These are phyloP conservation scores for Naganishia vishniacii DNA, from an alignment of 768 basidiomycete genomes.

Conservation along the genomic window DNA sequence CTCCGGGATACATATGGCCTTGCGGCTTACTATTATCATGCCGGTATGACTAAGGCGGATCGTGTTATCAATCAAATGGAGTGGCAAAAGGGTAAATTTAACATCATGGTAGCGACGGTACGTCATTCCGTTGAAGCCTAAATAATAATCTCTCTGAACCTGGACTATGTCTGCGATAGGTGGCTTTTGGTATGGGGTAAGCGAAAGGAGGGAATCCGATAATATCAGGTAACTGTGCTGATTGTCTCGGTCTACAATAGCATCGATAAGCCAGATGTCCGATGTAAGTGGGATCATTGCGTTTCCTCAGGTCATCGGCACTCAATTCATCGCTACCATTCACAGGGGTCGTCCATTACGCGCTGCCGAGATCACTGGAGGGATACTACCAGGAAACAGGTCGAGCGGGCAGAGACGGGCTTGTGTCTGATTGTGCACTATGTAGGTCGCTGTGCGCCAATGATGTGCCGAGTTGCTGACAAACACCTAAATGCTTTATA, in stretches of 20 bases:
- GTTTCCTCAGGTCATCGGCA: no score
- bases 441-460: constrained; percentile 2
- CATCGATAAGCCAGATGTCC: constrained; percentile 47
- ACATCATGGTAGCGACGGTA: constrained; percentile 90
- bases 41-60: constrained; percentile 62
- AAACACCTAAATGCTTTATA: no score
- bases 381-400: constrained; percentile 96
- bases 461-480: no score
- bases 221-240: no score
- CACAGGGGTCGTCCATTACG: constrained; percentile 68
- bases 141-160: constrained; percentile 17
- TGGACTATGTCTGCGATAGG: constrained; percentile 47
- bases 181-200: constrained; percentile 91
- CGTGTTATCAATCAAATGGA: constrained; percentile 60
- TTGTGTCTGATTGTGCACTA: constrained; percentile 74
- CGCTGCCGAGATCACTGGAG: constrained; percentile 74
- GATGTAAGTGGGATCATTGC: constrained; percentile 33
- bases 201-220: constrained; percentile 5
- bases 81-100: constrained; percentile 68
- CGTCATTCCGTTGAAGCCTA: background rate
- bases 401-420: constrained; percentile 85
- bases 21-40: constrained; percentile 76
- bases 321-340: no score
- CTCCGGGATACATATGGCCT: constrained; percentile 60
- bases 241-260: constrained; percentile 18